Conservation (phyloP, 1,284 basidiomycete species). For the Thelephora terrestris region DNA sequence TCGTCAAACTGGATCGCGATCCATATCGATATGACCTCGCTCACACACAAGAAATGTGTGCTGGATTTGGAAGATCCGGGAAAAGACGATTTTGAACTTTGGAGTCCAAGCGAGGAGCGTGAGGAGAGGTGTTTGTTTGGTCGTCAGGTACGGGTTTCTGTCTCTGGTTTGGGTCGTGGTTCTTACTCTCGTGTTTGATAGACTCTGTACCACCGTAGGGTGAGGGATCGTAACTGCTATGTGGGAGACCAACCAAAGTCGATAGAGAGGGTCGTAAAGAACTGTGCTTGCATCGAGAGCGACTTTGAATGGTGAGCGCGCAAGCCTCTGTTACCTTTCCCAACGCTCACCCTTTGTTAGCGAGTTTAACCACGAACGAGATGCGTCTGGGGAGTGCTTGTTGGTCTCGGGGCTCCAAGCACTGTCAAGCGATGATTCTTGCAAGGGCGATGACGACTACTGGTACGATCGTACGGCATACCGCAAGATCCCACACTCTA, state of each 20-base stretch:
- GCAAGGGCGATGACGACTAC: conserved; percentile 52
- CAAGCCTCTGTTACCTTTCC: neutral
- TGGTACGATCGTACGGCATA: conserved; percentile 92
- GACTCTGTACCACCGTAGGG: conserved; percentile 82
- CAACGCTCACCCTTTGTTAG: conserved; percentile 27
- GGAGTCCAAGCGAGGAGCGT: conserved; percentile 85
- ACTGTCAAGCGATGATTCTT: conserved; percentile 50
- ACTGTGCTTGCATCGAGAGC: conserved; percentile 60
- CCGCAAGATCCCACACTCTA: conserved; percentile 81
- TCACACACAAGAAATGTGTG: conserved; percentile 70
- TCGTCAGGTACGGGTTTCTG: conserved; percentile 45
- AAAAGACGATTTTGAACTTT: conserved; percentile 88
- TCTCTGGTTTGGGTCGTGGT: neutral
- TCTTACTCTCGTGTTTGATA: conserved; percentile 20
- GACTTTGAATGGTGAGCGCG: conserved; percentile 91
- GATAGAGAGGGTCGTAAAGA: conserved; percentile 44
- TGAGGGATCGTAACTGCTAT: conserved; percentile 72
- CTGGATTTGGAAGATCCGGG: conserved; percentile 62
- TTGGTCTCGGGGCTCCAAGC: conserved; percentile 60
- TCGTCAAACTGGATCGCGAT: conserved; percentile 53
- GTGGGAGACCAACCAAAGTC: conserved; percentile 62
- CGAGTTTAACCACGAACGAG: conserved; percentile 82
- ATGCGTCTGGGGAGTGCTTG: conserved; percentile 63
- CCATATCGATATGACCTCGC: conserved; percentile 81
- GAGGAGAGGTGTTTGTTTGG: conserved; percentile 79